Conservation (phyloP, 306 rosid genomes). For the Cicer yamashitae region DNA sequence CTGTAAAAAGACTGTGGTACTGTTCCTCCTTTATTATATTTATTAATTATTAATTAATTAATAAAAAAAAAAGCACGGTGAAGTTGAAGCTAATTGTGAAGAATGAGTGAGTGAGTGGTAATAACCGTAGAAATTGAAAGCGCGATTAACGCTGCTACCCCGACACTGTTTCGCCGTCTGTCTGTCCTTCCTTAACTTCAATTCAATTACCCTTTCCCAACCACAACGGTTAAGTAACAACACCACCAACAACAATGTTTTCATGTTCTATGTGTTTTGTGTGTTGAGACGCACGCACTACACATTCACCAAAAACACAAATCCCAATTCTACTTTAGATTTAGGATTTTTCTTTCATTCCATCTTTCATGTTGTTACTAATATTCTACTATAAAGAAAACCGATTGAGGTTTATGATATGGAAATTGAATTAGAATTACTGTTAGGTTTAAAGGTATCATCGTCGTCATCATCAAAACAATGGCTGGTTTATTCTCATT, state of each 20-base stretch:
- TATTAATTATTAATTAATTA: constrained; percentile 39
- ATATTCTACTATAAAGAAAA: neutral
- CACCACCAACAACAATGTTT: neutral
- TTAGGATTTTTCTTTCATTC: neutral
- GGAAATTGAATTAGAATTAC: constrained; percentile 63
- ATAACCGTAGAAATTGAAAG: constrained; percentile 47
- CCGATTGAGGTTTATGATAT: constrained; percentile 62
- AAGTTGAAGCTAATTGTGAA: neutral
- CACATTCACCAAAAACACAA: neutral
- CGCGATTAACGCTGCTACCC: constrained; percentile 53
- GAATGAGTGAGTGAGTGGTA: too few species aligned
- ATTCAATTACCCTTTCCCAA: constrained; percentile 43
- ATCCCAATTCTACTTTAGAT: neutral
- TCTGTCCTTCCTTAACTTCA: constrained; percentile 28
- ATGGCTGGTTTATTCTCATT: constrained; percentile 94
- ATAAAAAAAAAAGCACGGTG: neutral
- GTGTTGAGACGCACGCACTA: neutral
- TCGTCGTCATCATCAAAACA: constrained; percentile 2
- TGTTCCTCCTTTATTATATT: constrained; percentile 16
- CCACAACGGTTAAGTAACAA: constrained; percentile 28
- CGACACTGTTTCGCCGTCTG: constrained; percentile 44
- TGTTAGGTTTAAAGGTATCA: constrained; percentile 19
- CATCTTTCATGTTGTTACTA: neutral
- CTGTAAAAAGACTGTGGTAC: constrained; percentile 51
- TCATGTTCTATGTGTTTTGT: constrained; percentile 39